A percentile compares a stretch with the other conserved stretches of the same genome.
Evolutionary conservation across 2,329 filamentous ascomycete genomes (phyloP).

Genomic region (Cercospora citrullina): DNA sequence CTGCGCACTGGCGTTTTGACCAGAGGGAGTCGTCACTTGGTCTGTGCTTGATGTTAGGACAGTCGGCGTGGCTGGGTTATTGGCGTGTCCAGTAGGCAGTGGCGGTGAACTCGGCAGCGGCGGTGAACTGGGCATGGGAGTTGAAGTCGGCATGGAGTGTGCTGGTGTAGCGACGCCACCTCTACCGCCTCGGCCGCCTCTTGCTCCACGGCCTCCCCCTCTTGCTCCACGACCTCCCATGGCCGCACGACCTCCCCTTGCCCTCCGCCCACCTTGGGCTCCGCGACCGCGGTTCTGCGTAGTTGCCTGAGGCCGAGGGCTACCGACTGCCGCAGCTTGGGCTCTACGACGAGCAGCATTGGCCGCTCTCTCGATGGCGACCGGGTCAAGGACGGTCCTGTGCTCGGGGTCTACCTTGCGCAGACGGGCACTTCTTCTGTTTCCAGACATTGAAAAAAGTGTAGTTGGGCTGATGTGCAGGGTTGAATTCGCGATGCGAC

Average conservation of each 20-base stretch:
- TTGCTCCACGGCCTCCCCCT: neutral
- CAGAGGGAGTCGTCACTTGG: neutral
- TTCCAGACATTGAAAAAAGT: neutral
- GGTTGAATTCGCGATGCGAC: neutral
- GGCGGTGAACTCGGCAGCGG: neutral
- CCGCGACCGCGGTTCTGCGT: neutral
- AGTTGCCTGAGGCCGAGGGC: neutral
- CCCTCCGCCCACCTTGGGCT: neutral
- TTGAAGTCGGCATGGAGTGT: neutral
- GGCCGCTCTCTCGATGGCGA: neutral
- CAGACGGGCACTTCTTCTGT: neutral
- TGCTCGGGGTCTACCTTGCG: neutral
- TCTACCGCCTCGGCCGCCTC: neutral
- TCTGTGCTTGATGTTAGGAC: neutral
- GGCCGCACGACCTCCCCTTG: neutral
- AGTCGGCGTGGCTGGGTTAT: neutral
- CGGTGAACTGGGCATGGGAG: neutral
- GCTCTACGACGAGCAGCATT: slow-evolving; percentile 3
- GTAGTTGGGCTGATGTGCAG: neutral
- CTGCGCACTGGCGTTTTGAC: neutral
- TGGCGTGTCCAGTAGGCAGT: neutral
- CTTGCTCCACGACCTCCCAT: neutral
- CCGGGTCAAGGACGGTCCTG: neutral
- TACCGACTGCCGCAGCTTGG: neutral
- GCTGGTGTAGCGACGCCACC: neutral